phyloP scores from a whole-genome alignment of 306 rosid species.

The Acacia acuminata region DNA sequence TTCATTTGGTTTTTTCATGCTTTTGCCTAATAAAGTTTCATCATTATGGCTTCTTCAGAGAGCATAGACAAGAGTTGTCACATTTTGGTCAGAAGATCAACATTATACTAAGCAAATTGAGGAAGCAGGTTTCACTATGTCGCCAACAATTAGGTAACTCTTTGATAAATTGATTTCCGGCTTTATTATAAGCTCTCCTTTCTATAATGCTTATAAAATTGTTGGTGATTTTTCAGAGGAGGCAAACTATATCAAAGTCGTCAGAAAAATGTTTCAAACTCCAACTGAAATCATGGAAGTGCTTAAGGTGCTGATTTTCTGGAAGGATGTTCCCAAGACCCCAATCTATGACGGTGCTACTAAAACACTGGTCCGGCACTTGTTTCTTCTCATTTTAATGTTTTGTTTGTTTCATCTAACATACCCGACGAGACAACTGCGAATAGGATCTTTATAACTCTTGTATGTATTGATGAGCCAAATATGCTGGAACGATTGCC shows the following conservation, averaged over 20 bases:
- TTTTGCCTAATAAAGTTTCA: not conserved
- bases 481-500: not conserved
- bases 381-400: not conserved
- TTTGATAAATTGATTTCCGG: not conserved
- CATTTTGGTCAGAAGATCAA: constrained; percentile 52
- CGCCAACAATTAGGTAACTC: constrained; percentile 42
- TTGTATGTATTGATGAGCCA: not conserved
- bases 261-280: constrained; percentile 20
- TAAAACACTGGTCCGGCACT: constrained; percentile 32
- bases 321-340: constrained; percentile 21
- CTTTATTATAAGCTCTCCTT: not conserved
- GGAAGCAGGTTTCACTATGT: constrained; percentile 34
- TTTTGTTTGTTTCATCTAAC: not conserved
- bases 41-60: constrained; percentile 31
- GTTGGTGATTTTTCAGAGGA: constrained; percentile 7
- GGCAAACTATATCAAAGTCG: constrained; percentile 1
- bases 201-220: not conserved
- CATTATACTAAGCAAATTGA: constrained; percentile 46
- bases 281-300: constrained; percentile 43
- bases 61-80: constrained; percentile 40
- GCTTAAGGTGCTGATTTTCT: constrained; percentile 25
- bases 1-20: not conserved
- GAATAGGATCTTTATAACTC: not conserved
- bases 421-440: not conserved
- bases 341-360: constrained; percentile 49